A percentile compares a stretch with the other conserved stretches of the same genome.
Conservation (phyloP, 495 filamentous ascomycete genomes). For the Penicillium nucicola region DNA sequence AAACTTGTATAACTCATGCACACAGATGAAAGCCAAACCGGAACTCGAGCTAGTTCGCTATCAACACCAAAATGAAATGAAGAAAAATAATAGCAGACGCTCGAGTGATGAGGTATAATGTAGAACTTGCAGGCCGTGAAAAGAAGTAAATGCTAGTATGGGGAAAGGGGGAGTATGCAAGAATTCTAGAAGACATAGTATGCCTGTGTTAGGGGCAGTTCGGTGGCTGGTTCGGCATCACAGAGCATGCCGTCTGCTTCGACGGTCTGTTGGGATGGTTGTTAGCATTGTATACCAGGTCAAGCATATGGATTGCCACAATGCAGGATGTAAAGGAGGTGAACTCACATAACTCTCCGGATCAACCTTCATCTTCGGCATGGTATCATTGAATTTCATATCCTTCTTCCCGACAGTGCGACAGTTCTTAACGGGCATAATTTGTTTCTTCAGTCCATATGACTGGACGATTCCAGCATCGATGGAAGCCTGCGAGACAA, state of each 20-base stretch:
- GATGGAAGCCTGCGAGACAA: conserved; percentile 75
- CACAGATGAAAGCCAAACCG: background rate
- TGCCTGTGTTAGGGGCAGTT: conserved; percentile 75
- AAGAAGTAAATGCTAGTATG: background rate
- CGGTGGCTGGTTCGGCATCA: conserved; percentile 67
- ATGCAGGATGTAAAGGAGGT: background rate
- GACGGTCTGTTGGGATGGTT: conserved; percentile 46
- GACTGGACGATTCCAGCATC: conserved; percentile 57
- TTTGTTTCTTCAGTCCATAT: conserved; percentile 75
- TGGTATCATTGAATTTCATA: conserved; percentile 89
- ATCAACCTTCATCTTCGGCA: conserved; percentile 92
- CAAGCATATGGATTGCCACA: background rate
- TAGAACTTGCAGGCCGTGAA: background rate
- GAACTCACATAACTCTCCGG: conserved; percentile 75
- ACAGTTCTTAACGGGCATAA: conserved; percentile 80
- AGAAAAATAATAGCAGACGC: conserved; percentile 10
- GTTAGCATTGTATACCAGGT: background rate
- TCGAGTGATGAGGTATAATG: conserved; percentile 19
- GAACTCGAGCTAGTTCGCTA: conserved; percentile 12
- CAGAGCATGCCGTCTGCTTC: conserved; percentile 81
- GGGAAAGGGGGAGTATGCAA: background rate
- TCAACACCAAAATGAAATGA: background rate
- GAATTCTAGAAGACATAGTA: conserved; percentile 70
- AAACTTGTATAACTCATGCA: background rate
- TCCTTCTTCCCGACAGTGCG: conserved; percentile 79